Percentiles rank a stretch among this genome's conserved stretches.
phyloP scores from a whole-genome alignment of 2,329 filamentous ascomycete species.

The Verticillium isaacii region DNA sequence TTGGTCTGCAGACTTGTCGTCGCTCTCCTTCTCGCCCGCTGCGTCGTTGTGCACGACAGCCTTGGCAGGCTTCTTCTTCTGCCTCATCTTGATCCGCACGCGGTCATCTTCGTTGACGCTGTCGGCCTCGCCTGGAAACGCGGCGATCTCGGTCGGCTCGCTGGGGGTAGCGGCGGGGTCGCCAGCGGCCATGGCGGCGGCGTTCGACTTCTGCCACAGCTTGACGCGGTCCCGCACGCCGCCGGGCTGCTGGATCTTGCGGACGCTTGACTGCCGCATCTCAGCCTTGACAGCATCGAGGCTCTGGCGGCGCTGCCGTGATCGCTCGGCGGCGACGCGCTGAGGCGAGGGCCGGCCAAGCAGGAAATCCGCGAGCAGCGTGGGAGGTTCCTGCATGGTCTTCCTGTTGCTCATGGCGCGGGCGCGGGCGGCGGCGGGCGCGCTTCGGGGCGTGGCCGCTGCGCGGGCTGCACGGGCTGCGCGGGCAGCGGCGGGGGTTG shows the following conservation, averaged over 20 bases:
- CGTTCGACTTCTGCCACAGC: conserved; percentile 78
- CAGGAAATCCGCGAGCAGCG: conserved; percentile 52
- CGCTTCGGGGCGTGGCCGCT: conserved; percentile 32
- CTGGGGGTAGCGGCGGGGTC: conserved; percentile 48
- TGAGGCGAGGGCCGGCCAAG: conserved; percentile 51
- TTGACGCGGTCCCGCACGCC: conserved; percentile 76
- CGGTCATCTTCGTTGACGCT: conserved; percentile 60
- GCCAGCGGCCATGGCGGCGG: conserved; percentile 52
- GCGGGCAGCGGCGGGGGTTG: conserved; percentile 1
- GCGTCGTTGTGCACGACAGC: conserved; percentile 19
- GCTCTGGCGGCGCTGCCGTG: conserved; percentile 45
- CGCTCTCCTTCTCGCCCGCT: conserved; percentile 25
- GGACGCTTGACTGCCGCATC: conserved; percentile 49
- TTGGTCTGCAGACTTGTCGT: conserved; percentile 14
- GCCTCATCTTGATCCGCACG: conserved; percentile 49
- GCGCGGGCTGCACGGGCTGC: background rate
- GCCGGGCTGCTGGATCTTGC: conserved; percentile 55
- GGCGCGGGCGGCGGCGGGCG: conserved; percentile 29
- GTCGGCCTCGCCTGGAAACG: conserved; percentile 51
- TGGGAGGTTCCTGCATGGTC: conserved; percentile 34
- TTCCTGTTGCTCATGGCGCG: conserved; percentile 33
- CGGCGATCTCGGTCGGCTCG: conserved; percentile 56
- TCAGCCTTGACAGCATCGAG: conserved; percentile 55
- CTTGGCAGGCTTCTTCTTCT: conserved; percentile 34
- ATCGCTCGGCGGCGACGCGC: conserved; percentile 46